A percentile compares a stretch with the other conserved stretches of the same genome.
These are phyloP conservation scores for Calonectria pteridis DNA, from an alignment of 2,329 filamentous ascomycete genomes.

Conservation along the genomic window DNA sequence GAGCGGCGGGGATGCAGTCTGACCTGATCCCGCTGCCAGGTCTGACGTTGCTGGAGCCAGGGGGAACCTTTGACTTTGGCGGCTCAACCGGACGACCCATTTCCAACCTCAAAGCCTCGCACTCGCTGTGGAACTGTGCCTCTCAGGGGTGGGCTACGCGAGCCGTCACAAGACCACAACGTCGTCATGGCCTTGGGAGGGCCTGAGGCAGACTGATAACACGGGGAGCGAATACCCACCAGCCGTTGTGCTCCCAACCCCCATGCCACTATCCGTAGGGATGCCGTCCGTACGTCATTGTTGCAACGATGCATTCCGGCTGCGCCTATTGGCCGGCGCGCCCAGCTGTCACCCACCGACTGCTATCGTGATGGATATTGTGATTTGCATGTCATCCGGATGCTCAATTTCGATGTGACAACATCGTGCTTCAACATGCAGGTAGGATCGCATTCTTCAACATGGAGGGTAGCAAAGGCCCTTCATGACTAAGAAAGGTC, in stretches of 20 bases:
- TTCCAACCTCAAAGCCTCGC: conserved; percentile 12
- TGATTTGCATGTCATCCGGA: conserved; percentile 9
- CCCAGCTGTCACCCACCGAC: neutral
- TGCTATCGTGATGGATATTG: neutral
- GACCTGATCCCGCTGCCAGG: conserved; percentile 24
- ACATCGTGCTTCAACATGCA: neutral
- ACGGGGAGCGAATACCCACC: neutral
- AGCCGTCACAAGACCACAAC: conserved; percentile 9
- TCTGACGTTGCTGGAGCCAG: conserved; percentile 6
- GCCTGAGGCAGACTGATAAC: neutral
- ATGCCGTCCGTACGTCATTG: conserved; percentile 7
- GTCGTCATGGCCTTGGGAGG: neutral
- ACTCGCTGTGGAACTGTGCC: conserved; percentile 2
- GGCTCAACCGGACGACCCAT: conserved; percentile 19
- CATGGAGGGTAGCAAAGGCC: neutral
- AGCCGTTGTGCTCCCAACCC: conserved; percentile 1
- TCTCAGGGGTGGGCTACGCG: conserved; percentile 5
- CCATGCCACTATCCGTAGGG: neutral
- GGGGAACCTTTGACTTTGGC: conserved; percentile 17
- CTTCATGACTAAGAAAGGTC: neutral
- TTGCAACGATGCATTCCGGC: neutral
- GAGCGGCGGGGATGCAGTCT: conserved; percentile 20
- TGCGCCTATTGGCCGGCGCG: neutral
- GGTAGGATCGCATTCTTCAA: neutral
- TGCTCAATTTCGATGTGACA: conserved; percentile 25